Conservation (phyloP, 192 early-diverging fungal species). For the Lunasporangiospora selenospora region DNA sequence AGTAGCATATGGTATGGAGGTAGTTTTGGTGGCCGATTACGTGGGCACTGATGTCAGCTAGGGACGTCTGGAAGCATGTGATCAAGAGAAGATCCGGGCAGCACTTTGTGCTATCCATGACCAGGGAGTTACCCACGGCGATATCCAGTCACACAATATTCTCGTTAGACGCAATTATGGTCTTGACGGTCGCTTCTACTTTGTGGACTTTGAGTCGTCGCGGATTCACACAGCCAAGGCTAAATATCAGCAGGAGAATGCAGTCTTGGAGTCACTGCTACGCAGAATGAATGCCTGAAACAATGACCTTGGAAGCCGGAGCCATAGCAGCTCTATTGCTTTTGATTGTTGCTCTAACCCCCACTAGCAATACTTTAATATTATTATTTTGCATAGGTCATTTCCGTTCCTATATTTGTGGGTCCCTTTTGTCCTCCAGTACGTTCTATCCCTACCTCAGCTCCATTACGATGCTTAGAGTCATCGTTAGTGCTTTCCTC, state of each 20-base stretch:
- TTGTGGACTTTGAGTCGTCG: slow-evolving; percentile 16
- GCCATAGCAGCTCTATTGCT: too few species aligned
- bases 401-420: too few species aligned
- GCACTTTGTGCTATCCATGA: slow-evolving; percentile 21
- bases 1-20: slow-evolving; percentile 13
- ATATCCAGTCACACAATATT: slow-evolving; percentile 32
- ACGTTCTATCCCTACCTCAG: too few species aligned
- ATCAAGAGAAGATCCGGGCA: slow-evolving; percentile 1
- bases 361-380: too few species aligned
- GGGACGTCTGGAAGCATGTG: slow-evolving; percentile 4
- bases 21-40: slow-evolving; percentile 12
- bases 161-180: slow-evolving; percentile 15
- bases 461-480: too few species aligned
- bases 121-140: slow-evolving; percentile 25
- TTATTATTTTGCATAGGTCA: too few species aligned
- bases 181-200: neutral
- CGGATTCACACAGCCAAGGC: neutral
- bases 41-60: slow-evolving; percentile 5
- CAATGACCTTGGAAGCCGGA: neutral
- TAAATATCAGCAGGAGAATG: neutral
- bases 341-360: too few species aligned
- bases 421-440: too few species aligned
- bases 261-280: neutral
- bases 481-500: too few species aligned
- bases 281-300: neutral